These are phyloP conservation scores for Candida qinlingensis DNA, from an alignment of 805 yeast genomes.

Conservation along the genomic window DNA sequence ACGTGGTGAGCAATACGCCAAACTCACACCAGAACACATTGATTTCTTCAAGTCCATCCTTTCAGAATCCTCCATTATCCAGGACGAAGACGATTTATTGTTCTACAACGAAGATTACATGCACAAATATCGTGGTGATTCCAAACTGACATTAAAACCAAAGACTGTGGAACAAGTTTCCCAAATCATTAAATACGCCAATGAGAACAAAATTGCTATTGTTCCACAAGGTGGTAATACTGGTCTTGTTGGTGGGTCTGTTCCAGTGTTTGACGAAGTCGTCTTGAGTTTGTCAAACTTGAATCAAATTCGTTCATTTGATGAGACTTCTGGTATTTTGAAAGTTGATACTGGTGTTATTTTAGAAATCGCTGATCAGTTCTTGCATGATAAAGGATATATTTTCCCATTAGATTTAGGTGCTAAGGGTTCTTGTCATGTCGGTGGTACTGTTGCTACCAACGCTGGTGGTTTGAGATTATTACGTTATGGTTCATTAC, in stretches of 20 bases:
- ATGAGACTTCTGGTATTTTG: constrained; percentile 73
- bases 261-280: constrained; percentile 89
- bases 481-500: constrained; percentile 84
- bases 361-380: constrained; percentile 78
- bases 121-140: constrained; percentile 89
- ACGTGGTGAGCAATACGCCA: constrained; percentile 45
- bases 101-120: constrained; percentile 89
- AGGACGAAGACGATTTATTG: constrained; percentile 58
- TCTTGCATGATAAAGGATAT: constrained; percentile 72
- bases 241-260: constrained; percentile 91
- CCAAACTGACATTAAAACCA: constrained; percentile 77
- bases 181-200: constrained; percentile 72
- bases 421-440: constrained; percentile 94
- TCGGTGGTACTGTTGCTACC: constrained; percentile 93
- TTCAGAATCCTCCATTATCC: constrained; percentile 41
- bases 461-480: constrained; percentile 94
- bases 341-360: constrained; percentile 90
- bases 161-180: constrained; percentile 74
- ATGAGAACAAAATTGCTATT: constrained; percentile 69
- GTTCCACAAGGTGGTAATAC: constrained; percentile 98
- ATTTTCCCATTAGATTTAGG: constrained; percentile 93
- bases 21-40: constrained; percentile 52
- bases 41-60: constrained; percentile 56
- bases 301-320: constrained; percentile 80
- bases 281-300: constrained; percentile 63